Evolutionary conservation across 495 filamentous ascomycete species (phyloP), one percentile per base, ranked within the genome.

Genomic region (Tuber aestivum): DNA sequence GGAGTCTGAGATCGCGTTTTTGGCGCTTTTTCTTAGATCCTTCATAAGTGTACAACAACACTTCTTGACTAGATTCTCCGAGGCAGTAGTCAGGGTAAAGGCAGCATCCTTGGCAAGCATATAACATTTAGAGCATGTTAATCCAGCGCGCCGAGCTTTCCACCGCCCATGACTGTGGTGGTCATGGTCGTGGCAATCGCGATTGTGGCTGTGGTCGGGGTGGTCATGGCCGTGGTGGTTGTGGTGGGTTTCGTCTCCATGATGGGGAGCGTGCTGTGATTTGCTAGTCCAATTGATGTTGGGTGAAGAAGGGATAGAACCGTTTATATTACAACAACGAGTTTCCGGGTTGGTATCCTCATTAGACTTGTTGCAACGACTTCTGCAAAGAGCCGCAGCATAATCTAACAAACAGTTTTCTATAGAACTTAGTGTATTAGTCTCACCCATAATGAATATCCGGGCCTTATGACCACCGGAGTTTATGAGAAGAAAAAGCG

Each of bases 341-440:
- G 38, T 50, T 23, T 72, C 76, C 1, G 23, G 56, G 20, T 41
- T 38, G 35, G 77, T n/a, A n/a, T 70, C 38, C 3, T 16, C 23
- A 41, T 79, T 76, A 21, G 72, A 79, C 44, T 79, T 35, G 14
- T 65, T 35, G 56, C 56, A 65, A 18, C 56, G 56, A 1, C 27
- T 65, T 48, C 70, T 79, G 44, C 75, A 77, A 71, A 79, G 74
- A 70, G 65, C 70, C 9, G 70, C 77, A 0, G 76, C 78, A 70
- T 79, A 79, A 40, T 42, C 71, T 44, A 35, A n/a, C 23, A 79
- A 69, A 41, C 78, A 79, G 20, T 70, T 70, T 20, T 75, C 78
- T 65, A 65, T 16, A 65, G 32, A 65, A 32, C 6, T 79, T 72
- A 7, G 71, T 40, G 37, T 27, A 16, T 38, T 70, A 61, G 16